Evolutionary conservation across 2,329 filamentous ascomycete species (phyloP).

Genomic region (Ceratocystis papillata): DNA sequence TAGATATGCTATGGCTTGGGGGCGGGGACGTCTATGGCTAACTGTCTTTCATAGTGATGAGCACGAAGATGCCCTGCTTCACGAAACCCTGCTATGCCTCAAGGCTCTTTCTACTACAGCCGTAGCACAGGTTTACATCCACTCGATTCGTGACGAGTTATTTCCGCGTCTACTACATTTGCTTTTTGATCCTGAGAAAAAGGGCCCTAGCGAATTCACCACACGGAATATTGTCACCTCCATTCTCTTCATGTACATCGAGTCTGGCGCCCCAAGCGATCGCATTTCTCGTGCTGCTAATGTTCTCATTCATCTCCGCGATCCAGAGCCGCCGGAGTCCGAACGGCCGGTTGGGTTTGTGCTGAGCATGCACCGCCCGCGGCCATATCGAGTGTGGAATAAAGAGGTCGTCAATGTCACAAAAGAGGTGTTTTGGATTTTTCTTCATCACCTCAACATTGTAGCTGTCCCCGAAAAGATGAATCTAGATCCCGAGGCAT

Average conservation of each 20-base stretch:
- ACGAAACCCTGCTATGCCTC: slow-evolving; percentile 83
- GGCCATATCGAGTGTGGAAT: slow-evolving; percentile 88
- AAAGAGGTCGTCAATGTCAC: slow-evolving; percentile 87
- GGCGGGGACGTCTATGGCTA: slow-evolving; percentile 19
- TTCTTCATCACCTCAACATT: slow-evolving; percentile 86
- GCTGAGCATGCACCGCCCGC: slow-evolving; percentile 71
- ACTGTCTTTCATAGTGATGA: slow-evolving; percentile 57
- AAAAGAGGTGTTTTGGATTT: slow-evolving; percentile 99
- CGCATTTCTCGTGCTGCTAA: slow-evolving; percentile 57
- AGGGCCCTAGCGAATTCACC: slow-evolving; percentile 91
- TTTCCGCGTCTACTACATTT: slow-evolving; percentile 80
- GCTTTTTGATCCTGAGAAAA: slow-evolving; percentile 96
- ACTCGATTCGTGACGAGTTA: slow-evolving; percentile 65
- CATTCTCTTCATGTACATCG: slow-evolving; percentile 78
- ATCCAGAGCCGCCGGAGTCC: slow-evolving; percentile 65
- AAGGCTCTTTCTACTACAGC: slow-evolving; percentile 92
- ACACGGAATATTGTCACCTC: slow-evolving; percentile 85
- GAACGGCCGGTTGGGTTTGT: slow-evolving; percentile 75
- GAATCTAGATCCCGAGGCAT: slow-evolving; percentile 24
- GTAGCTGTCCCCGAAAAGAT: slow-evolving; percentile 49
- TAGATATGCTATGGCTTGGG: background rate
- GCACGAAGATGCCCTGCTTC: slow-evolving; percentile 84
- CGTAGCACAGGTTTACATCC: slow-evolving; percentile 68
- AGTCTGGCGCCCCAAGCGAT: slow-evolving; percentile 51
- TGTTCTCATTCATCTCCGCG: slow-evolving; percentile 69